These are phyloP conservation scores for Termitomyces bulborhizus DNA, from an alignment of 768 basidiomycete genomes.

Conservation along the genomic window DNA sequence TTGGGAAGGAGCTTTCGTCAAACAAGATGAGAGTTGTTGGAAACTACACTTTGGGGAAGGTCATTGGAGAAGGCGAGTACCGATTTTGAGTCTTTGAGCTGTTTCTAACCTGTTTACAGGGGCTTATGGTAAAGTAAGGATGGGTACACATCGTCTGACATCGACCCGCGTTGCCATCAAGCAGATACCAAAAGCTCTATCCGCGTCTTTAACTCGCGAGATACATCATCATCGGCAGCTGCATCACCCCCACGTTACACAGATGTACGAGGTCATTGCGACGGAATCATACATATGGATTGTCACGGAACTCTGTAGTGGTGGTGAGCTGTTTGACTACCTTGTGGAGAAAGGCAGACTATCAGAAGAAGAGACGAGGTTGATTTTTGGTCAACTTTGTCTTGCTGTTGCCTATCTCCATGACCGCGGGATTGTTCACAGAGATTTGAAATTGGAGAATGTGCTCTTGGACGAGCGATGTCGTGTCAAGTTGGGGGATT, in stretches of 20 bases:
- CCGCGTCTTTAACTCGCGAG: slow-evolving; percentile 88
- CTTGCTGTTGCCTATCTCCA: slow-evolving; percentile 93
- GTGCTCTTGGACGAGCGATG: slow-evolving; percentile 87
- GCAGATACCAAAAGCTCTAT: slow-evolving; percentile 93
- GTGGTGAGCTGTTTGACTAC: slow-evolving; percentile 98
- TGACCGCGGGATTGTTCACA: slow-evolving; percentile 88
- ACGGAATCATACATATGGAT: slow-evolving; percentile 97
- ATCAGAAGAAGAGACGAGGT: slow-evolving; percentile 73
- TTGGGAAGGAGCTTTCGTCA: slow-evolving; percentile 93
- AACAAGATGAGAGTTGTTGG: slow-evolving; percentile 87
- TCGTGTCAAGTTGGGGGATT: slow-evolving; percentile 89
- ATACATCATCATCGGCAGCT: slow-evolving; percentile 98
- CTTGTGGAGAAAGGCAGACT: slow-evolving; percentile 91
- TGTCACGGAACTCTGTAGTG: slow-evolving; percentile 92
- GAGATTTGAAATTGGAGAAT: slow-evolving; percentile 96
- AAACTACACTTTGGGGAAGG: slow-evolving; percentile 89
- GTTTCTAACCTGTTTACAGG: slow-evolving; percentile 38
- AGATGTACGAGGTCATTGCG: slow-evolving; percentile 96
- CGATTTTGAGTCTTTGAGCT: slow-evolving; percentile 7
- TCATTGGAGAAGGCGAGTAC: slow-evolving; percentile 86
- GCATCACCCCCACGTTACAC: slow-evolving; percentile 92
- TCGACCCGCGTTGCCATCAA: slow-evolving; percentile 93
- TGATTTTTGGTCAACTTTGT: slow-evolving; percentile 94
- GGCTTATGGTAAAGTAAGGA: slow-evolving; percentile 91
- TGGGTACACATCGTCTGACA: slow-evolving; percentile 91